phyloP scores from a whole-genome alignment of 73 alveolate species.

The Paramecium pentaurelia region DNA sequence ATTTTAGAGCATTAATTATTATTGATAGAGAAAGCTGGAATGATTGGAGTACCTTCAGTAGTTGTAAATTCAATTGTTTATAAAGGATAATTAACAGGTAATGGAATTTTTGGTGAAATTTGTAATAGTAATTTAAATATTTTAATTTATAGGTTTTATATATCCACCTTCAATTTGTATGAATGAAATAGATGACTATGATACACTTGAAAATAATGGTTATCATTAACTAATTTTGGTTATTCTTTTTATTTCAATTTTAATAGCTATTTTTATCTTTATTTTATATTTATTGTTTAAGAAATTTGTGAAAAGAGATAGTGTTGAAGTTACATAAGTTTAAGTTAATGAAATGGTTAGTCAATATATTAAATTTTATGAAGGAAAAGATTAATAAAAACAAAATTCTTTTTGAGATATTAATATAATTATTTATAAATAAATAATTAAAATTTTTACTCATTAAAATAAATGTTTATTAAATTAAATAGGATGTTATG shows the following conservation, averaged over 20 bases:
- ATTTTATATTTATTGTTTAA: background rate
- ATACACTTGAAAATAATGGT: background rate
- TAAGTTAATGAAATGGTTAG: constrained; percentile 7
- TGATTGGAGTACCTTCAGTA: background rate
- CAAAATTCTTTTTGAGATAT: background rate
- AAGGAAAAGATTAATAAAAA: background rate
- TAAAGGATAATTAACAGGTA: background rate
- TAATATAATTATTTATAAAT: background rate
- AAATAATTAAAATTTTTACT: background rate
- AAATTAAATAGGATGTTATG: background rate
- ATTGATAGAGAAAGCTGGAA: background rate
- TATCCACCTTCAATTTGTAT: background rate
- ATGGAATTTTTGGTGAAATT: constrained; percentile 23
- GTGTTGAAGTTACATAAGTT: background rate
- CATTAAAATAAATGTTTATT: background rate
- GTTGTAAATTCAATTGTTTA: background rate
- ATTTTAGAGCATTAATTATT: background rate
- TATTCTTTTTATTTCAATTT: background rate
- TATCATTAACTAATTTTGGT: background rate
- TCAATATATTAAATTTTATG: background rate
- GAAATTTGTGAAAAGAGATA: background rate
- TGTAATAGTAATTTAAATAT: background rate
- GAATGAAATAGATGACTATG: background rate
- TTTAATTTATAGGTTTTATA: background rate
- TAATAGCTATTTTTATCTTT: background rate